Evolutionary conservation across 176 grass and related monocot genomes (phyloP), one percentile per base, ranked within the genome.

Genomic region (Phoenix roebelenii): DNA sequence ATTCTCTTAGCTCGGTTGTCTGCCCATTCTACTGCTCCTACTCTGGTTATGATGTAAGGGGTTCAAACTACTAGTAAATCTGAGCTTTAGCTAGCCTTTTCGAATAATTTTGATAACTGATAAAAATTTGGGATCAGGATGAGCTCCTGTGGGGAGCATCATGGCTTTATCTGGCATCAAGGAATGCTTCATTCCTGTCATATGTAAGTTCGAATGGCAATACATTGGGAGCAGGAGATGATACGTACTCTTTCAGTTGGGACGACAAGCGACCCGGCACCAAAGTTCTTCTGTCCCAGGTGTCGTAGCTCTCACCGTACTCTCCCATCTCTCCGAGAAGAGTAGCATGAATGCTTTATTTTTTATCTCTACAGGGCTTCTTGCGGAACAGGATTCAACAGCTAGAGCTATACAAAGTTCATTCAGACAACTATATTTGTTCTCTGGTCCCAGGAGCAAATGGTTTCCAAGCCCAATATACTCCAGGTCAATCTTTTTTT

Each of bases 131-230:
- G 30, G 18, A 17, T 28, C 59, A 88, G 80, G 90, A 96, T 61
- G 91, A 96, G 55, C 86, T 96, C 0, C 79, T 96, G 3, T 96
- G 91, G 91, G 91, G 71, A 20, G 91, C 91, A 22, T 76, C 91
- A 17, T 96, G 91, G 91, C 86, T 96, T 12, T 86, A 90, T 61
- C 48, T 55, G 26, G 74, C 88, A 49, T 84, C 91, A 7, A 64
- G 79, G 58, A 84, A 96, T 63, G 23, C 59, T 61, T 54, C 52
- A 16, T 95, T 85, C 81, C 22, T 95, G 66, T 89, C 89, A 23
- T 95, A 95, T 72, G 85, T 95, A 66, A 29, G 64, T 53, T 17
- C 66, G 2, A 95, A 95, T n/a, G 85, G 85, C 25, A 49, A 77
- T 29, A 69, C 1, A 5, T 64, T 95, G 3, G 89, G 89, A 25